phyloP scores from a whole-genome alignment of 345 rosid genomes.

The Crucihimalaya himalaica region DNA sequence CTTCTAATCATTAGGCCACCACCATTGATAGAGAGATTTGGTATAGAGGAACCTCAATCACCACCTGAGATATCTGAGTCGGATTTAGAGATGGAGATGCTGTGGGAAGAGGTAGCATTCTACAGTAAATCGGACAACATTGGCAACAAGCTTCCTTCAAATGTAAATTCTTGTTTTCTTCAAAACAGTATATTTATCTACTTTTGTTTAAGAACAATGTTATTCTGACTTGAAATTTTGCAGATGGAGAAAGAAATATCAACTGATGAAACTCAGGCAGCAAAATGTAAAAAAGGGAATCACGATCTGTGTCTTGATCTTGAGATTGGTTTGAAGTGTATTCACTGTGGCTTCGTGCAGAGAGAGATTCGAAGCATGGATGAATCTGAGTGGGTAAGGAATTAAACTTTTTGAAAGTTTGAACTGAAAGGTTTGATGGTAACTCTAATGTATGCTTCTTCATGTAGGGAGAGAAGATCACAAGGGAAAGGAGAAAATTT shows the following conservation, averaged over 20 bases:
- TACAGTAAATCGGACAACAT: neutral
- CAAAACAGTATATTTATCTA: neutral
- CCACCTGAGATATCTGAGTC: constrained; percentile 15
- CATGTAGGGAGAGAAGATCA: constrained; percentile 32
- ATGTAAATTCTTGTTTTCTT: constrained; percentile 25
- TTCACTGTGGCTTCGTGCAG: constrained; percentile 42
- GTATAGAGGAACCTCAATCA: constrained; percentile 23
- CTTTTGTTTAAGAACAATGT: neutral
- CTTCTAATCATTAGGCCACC: constrained; percentile 33
- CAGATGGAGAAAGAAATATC: constrained; percentile 27
- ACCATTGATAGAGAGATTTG: constrained; percentile 23
- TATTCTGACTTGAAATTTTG: constrained; percentile 10
- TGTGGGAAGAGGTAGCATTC: constrained; percentile 32
- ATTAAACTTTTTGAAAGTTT: neutral
- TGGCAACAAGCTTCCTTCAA: neutral
- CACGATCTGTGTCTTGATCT: constrained; percentile 48
- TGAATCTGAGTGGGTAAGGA: constrained; percentile 22
- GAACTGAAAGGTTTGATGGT: constrained; percentile 15
- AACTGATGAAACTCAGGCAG: constrained; percentile 19
- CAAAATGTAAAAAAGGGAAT: constrained; percentile 39
- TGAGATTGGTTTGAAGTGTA: constrained; percentile 54
- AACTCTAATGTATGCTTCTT: neutral
- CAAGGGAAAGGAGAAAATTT: constrained; percentile 22
- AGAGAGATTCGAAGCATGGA: constrained; percentile 41
- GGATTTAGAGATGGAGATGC: neutral